phyloP scores from a whole-genome alignment of 2,329 filamentous ascomycete species.

The Colletotrichum acutatum region DNA sequence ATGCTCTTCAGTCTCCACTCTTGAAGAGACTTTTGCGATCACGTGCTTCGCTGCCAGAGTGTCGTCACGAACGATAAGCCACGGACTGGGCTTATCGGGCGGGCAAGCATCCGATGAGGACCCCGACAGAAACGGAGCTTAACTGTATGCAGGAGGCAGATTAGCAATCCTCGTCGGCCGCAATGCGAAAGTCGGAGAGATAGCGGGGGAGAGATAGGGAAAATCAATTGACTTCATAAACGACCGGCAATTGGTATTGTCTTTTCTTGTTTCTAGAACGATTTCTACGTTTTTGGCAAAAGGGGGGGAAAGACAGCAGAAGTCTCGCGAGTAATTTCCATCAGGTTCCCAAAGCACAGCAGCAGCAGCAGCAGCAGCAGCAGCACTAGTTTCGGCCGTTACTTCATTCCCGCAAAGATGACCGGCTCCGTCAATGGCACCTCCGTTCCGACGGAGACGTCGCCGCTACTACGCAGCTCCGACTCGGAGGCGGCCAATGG shows the following conservation, averaged over 20 bases:
- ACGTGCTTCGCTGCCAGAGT: constrained; percentile 16
- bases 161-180: constrained; percentile 6
- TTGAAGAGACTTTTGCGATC: background rate
- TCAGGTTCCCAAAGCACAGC: too few relatives aligned
- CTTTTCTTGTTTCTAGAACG: background rate
- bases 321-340: background rate
- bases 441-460: constrained; percentile 39
- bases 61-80: constrained; percentile 19
- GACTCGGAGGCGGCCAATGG: constrained; percentile 18
- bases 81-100: constrained; percentile 14
- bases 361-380: too few relatives aligned
- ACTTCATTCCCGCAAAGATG: constrained; percentile 1
- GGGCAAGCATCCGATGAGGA: constrained; percentile 25
- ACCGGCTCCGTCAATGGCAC: constrained; percentile 19
- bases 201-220: background rate
- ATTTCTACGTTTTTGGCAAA: background rate
- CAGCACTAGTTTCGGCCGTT: background rate
- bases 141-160: constrained; percentile 17
- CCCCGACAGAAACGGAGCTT: constrained; percentile 19
- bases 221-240: background rate
- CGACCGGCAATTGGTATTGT: background rate
- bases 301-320: background rate
- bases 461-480: constrained; percentile 41
- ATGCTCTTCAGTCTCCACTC: background rate
- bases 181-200: background rate